Conservation (phyloP, 192 early-diverging fungal genomes). For the Linnemannia exigua region DNA sequence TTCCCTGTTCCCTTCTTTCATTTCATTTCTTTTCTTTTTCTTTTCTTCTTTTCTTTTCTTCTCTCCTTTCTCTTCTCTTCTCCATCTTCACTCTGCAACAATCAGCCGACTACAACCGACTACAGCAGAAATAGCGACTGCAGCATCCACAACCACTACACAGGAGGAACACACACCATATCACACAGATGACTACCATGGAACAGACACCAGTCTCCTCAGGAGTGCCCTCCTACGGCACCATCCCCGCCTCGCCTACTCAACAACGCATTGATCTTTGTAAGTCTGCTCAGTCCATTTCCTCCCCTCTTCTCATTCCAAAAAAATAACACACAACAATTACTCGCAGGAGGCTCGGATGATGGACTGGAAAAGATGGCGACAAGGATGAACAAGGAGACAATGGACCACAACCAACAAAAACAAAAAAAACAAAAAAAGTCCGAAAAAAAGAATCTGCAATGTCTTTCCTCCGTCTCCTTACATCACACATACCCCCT, state of each 20-base stretch:
- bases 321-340: too few relatives aligned
- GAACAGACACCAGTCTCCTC: not conserved
- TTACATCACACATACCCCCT: not conserved
- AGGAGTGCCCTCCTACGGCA: slow-evolving; percentile 18
- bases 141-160: not conserved
- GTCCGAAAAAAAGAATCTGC: not conserved
- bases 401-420: too few relatives aligned
- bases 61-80: not conserved
- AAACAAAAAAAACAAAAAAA: slow-evolving; percentile 21
- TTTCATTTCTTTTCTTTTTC: not conserved
- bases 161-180: not conserved
- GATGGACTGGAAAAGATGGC: not conserved
- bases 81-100: not conserved
- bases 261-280: slow-evolving; percentile 40
- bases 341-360: not conserved
- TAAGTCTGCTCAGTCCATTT: slow-evolving; percentile 11
- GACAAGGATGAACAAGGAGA: not conserved
- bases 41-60: not conserved
- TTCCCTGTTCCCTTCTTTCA: not conserved
- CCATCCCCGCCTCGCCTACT: slow-evolving; percentile 6
- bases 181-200: not conserved
- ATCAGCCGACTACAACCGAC: not conserved
- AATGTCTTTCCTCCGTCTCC: not conserved
- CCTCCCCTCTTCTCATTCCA: not conserved
- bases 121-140: not conserved